phyloP scores from a whole-genome alignment of 2,329 filamentous ascomycete species.

The Cordyceps cateniannulata region DNA sequence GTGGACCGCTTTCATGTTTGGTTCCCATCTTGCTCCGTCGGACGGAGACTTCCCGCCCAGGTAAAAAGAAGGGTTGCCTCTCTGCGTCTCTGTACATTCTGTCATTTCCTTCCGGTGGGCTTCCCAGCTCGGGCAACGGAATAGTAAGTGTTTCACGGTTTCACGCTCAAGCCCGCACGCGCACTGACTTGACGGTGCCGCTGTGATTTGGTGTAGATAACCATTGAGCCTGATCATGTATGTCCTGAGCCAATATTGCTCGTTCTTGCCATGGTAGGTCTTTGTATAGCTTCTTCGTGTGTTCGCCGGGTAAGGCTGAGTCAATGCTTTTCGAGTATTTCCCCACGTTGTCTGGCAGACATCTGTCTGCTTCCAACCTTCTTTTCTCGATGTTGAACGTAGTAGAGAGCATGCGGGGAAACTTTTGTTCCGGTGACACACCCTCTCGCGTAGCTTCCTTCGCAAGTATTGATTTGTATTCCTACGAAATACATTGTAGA shows the following conservation, averaged over 20 bases:
- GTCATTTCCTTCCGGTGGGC: not conserved
- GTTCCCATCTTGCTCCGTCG: not conserved
- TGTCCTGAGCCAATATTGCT: not conserved
- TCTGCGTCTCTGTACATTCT: not conserved
- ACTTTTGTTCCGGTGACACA: conserved; percentile 7
- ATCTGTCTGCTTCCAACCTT: conserved; percentile 1
- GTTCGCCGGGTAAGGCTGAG: conserved; percentile 14
- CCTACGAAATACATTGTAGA: no score
- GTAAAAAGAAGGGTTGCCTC: not conserved
- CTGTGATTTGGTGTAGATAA: not conserved
- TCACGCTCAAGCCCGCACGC: not conserved
- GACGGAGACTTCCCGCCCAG: not conserved
- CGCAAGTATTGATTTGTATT: no score
- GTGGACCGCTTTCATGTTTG: not conserved
- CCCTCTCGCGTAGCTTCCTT: conserved; percentile 11
- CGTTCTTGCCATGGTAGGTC: not conserved
- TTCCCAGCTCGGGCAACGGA: not conserved
- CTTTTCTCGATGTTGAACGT: conserved; percentile 11
- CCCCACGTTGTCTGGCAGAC: conserved; percentile 8
- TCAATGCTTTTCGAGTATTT: conserved; percentile 15
- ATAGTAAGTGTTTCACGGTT: not conserved
- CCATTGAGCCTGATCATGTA: not conserved
- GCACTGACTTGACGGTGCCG: not conserved
- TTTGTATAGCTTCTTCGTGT: conserved; percentile 18
- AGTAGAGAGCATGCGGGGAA: conserved; percentile 14